A percentile compares a stretch with the other conserved stretches of the same genome.
These are phyloP conservation scores for Trichoderma simmonsii DNA, from an alignment of 2,329 filamentous ascomycete species.

Conservation along the genomic window DNA sequence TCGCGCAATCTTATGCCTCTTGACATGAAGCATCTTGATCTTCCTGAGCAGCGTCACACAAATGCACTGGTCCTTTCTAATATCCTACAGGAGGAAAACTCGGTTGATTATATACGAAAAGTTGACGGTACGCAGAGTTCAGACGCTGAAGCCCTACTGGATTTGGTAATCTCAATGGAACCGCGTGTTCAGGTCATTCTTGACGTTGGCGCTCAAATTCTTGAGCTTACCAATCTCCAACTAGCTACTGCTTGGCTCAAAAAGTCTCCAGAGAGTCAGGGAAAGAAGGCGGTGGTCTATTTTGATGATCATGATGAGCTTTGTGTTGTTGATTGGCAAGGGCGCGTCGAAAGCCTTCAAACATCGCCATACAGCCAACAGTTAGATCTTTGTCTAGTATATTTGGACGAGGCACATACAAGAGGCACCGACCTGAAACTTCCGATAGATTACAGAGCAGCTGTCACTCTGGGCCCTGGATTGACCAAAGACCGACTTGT, in stretches of 20 bases:
- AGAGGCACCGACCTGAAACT: conserved; percentile 65
- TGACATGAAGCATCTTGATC: conserved; percentile 53
- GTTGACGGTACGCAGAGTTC: conserved; percentile 49
- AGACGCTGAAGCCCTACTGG: background rate
- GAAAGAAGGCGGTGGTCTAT: conserved; percentile 28
- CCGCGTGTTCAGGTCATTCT: conserved; percentile 52
- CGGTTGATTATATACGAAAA: conserved; percentile 53
- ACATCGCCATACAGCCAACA: conserved; percentile 57
- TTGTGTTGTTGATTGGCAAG: conserved; percentile 34
- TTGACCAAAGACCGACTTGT: conserved; percentile 66
- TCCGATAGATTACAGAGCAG: conserved; percentile 55
- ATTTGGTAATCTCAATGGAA: conserved; percentile 26
- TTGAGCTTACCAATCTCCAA: conserved; percentile 57
- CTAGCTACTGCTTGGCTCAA: conserved; percentile 54
- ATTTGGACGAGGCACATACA: conserved; percentile 67
- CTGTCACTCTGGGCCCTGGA: conserved; percentile 61
- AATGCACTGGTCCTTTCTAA: conserved; percentile 64
- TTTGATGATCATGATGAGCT: background rate
- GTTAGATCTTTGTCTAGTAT: conserved; percentile 59
- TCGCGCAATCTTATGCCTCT: conserved; percentile 56
- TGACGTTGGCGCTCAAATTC: conserved; percentile 67
- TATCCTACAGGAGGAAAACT: conserved; percentile 55
- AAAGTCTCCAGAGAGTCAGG: conserved; percentile 32
- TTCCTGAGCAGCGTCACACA: conserved; percentile 56
- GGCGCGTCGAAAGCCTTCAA: conserved; percentile 46